Evolutionary conservation across 345 rosid species (phyloP).

Genomic region (Rhodamnia rubescens): DNA sequence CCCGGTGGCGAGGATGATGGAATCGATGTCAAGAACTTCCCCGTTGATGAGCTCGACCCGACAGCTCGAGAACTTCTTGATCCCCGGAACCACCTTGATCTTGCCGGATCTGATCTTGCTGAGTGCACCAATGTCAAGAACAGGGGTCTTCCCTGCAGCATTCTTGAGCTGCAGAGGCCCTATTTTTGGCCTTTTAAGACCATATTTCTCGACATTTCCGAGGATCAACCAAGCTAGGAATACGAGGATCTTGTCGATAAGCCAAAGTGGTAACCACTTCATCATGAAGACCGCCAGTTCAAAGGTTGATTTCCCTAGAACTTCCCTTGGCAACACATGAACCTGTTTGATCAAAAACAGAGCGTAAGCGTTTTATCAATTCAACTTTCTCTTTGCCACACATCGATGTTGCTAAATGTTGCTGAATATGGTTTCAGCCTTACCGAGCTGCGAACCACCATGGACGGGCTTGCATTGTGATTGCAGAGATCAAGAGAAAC

Average conservation of each 20-base stretch:
- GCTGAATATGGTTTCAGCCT: constrained; percentile 10
- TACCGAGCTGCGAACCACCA: constrained; percentile 82
- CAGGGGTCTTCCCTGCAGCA: constrained; percentile 69
- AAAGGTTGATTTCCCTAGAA: constrained; percentile 61
- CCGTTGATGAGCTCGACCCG: constrained; percentile 64
- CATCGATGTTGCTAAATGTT: background rate
- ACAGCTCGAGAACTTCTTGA: constrained; percentile 39
- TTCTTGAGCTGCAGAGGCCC: constrained; percentile 70
- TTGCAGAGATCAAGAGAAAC: constrained; percentile 76
- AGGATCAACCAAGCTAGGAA: constrained; percentile 40
- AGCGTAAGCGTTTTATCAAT: background rate
- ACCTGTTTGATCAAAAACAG: constrained; percentile 26
- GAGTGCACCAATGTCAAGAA: constrained; percentile 64
- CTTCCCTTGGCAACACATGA: constrained; percentile 79
- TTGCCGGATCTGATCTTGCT: constrained; percentile 56
- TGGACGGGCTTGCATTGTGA: constrained; percentile 55
- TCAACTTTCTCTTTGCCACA: background rate
- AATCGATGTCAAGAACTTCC: constrained; percentile 43
- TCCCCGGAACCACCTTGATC: constrained; percentile 62
- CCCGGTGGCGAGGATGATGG: constrained; percentile 80
- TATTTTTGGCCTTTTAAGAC: constrained; percentile 44
- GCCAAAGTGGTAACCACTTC: constrained; percentile 65
- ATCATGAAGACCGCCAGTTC: constrained; percentile 47
- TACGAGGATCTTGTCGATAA: constrained; percentile 55
- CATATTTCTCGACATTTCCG: constrained; percentile 53